These are phyloP conservation scores for Tricharina praecox DNA, from an alignment of 495 filamentous ascomycete species.

Conservation along the genomic window DNA sequence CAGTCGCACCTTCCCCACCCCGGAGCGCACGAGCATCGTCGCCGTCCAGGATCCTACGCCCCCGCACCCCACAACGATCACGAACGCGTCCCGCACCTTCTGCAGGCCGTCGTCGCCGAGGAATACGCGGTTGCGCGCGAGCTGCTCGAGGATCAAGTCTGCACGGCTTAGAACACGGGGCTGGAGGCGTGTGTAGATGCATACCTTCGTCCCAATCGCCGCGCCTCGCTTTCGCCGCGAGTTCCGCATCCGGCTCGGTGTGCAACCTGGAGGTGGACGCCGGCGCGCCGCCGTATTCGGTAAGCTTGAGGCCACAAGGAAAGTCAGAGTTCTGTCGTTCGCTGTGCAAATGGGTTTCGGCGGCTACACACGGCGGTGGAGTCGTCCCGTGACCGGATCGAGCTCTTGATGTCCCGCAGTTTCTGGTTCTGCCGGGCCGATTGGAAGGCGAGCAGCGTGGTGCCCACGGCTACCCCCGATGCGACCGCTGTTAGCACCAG, in stretches of 20 bases:
- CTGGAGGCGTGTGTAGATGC: not conserved
- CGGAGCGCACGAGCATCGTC: conserved; percentile 72
- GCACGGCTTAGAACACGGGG: not conserved
- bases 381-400: conserved; percentile 39
- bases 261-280: conserved; percentile 33
- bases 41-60: conserved; percentile 88
- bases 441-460: conserved; percentile 56
- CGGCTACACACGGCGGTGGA: conserved; percentile 23
- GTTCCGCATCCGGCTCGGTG: conserved; percentile 61
- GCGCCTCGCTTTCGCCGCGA: conserved; percentile 62
- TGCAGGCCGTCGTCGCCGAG: conserved; percentile 63
- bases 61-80: conserved; percentile 82
- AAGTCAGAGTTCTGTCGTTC: not conserved
- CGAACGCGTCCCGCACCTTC: conserved; percentile 61
- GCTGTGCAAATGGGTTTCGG: not conserved
- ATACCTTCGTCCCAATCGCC: conserved; percentile 85
- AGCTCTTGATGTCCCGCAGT: conserved; percentile 50
- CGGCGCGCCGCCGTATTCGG: conserved; percentile 54
- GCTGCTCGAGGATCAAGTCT: conserved; percentile 89
- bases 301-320: conserved; percentile 45
- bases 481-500: conserved; percentile 59
- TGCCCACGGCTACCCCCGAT: conserved; percentile 57
- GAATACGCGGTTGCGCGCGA: conserved; percentile 87
- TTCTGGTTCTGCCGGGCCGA: conserved; percentile 43
- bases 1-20: conserved; percentile 68